A percentile compares a stretch with the other conserved stretches of the same genome.
Conservation (phyloP, 257 asterid genomes). For the Parsonsia alboflavescens region DNA sequence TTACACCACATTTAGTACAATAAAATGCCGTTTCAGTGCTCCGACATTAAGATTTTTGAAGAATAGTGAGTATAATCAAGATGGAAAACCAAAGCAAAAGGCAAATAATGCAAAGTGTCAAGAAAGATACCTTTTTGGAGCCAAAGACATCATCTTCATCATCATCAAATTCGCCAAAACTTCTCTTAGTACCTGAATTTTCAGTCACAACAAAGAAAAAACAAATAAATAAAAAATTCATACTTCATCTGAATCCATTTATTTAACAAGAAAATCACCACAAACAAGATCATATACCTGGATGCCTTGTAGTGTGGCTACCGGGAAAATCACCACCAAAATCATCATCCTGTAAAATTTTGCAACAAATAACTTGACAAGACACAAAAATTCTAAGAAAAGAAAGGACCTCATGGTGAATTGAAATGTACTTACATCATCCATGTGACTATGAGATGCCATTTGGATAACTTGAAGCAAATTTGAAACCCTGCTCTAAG, state of each 20-base stretch:
- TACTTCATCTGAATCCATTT: neutral
- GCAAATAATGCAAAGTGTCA: neutral
- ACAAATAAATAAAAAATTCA: neutral
- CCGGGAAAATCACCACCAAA: slow-evolving; percentile 74
- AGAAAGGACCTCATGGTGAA: neutral
- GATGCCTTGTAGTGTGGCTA: slow-evolving; percentile 32
- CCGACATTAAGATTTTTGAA: neutral
- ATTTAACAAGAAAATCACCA: slow-evolving; percentile 3
- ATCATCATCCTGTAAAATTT: slow-evolving; percentile 59
- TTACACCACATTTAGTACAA: neutral
- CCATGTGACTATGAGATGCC: slow-evolving; percentile 56
- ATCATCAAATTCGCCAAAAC: slow-evolving; percentile 76
- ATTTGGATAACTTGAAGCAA: slow-evolving; percentile 26
- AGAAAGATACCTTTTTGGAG: slow-evolving; percentile 57
- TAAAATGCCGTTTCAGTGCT: neutral
- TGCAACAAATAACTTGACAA: slow-evolving; percentile 6
- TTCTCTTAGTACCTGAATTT: slow-evolving; percentile 63
- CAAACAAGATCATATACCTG: slow-evolving; percentile 40
- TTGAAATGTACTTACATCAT: slow-evolving; percentile 41
- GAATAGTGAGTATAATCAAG: neutral
- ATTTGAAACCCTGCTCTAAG: slow-evolving; percentile 7
- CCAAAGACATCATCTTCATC: slow-evolving; percentile 93
- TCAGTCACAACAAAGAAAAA: slow-evolving; percentile 5
- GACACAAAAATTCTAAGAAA: neutral
- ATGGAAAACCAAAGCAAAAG: neutral